Conservation (phyloP, 176 grass and related monocot species). For the Rhynchospora tenuis region DNA sequence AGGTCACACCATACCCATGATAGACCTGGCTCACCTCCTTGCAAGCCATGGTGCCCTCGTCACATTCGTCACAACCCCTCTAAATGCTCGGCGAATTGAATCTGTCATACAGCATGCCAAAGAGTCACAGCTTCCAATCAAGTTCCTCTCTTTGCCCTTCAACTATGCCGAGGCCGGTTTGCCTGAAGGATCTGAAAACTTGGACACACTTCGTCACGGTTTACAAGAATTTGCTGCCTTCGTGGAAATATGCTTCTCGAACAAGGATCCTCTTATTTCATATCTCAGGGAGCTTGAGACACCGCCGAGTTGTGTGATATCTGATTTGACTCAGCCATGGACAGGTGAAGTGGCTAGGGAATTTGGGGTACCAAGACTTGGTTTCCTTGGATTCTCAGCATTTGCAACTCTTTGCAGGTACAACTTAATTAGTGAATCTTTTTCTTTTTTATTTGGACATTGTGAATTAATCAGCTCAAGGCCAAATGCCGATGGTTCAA, state of each 20-base stretch:
- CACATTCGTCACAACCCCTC: slow-evolving; percentile 33
- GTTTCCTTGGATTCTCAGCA: slow-evolving; percentile 6
- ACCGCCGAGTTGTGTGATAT: slow-evolving; percentile 26
- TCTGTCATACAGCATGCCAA: slow-evolving; percentile 17
- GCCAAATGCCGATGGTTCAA: not conserved
- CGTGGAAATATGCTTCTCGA: not conserved
- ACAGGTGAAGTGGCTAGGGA: slow-evolving; percentile 15
- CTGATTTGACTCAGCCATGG: slow-evolving; percentile 19
- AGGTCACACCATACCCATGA: slow-evolving; percentile 36
- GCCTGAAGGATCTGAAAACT: slow-evolving; percentile 26
- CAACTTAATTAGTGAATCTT: not conserved
- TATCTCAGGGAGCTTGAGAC: slow-evolving; percentile 15
- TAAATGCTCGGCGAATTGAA: slow-evolving; percentile 29
- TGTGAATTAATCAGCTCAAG: not conserved
- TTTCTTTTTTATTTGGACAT: not conserved
- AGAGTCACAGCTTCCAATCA: not conserved
- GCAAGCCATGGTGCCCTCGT: slow-evolving; percentile 14
- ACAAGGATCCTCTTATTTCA: slow-evolving; percentile 18
- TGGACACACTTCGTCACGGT: slow-evolving; percentile 1
- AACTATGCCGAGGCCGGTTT: slow-evolving; percentile 1
- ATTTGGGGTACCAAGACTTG: slow-evolving; percentile 28
- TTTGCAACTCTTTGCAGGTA: slow-evolving; percentile 25
- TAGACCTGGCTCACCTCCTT: slow-evolving; percentile 31
- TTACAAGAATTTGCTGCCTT: not conserved
- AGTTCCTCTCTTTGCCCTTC: slow-evolving; percentile 21